Evolutionary conservation across 148 eudicot species (phyloP), one percentile per base, ranked within the genome.

Genomic region (Silene conica): DNA sequence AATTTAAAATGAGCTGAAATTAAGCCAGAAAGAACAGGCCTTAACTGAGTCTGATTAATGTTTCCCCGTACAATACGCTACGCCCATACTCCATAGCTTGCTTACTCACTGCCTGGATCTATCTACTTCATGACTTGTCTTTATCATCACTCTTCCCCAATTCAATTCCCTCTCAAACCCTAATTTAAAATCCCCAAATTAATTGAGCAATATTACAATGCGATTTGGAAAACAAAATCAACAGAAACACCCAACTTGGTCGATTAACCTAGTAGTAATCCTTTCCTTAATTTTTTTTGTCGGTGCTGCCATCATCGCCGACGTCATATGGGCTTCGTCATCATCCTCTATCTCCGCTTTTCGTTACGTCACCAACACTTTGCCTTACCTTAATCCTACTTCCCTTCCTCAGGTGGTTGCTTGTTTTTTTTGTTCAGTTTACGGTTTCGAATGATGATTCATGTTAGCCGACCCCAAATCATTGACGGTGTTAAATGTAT

Each of bases 281-380:
- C 3, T 81, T 11, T 76, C 81, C 10, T 77, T 84, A 61, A 70
- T 79, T 0, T 85, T 72, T 3, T 80, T 93, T 43, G 82, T 90
- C n/a, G 93, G 87, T 50, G 80, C 74, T 14, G 87, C 80, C 71
- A 79, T 93, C 3, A 25, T 93, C 52, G 86, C 77, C 56, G 98
- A 93, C 83, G 83, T 90, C 22, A 78, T 86, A 1, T 90, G 96
- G 98, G 92, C 92, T 12, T 89, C 97, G 45, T 90, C 97, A 23
- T 89, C 97, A 15, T 86, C 94, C 5, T 79, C 89, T 3, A 71
- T 84, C 15, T 76, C 81, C 45, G 79, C 83, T 57, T 72, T 45
- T 60, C 83, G 75, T 20, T 82, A 71, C 58, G 73, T 84, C 13
- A 3, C 86, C 70, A 65, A 77, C 62, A 83, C 77, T 75, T 87